Conservation (phyloP, 1,139 yeast species). For the Magnusiomyces sp. region DNA sequence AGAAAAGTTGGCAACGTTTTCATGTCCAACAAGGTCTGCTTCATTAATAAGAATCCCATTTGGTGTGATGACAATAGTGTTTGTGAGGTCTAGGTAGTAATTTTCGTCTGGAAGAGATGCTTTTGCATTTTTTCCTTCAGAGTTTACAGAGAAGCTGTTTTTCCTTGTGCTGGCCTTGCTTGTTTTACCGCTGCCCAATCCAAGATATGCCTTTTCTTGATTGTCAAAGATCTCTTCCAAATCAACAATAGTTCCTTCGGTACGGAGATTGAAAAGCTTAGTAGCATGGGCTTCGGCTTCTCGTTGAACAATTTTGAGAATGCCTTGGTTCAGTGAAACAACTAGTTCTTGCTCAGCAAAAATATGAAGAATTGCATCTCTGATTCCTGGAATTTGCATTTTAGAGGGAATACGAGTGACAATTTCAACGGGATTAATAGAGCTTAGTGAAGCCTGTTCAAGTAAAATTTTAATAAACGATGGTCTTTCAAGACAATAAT, state of each 20-base stretch:
- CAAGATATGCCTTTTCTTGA: slow-evolving; percentile 1
- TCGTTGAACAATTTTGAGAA: slow-evolving; percentile 52
- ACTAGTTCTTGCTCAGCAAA: slow-evolving; percentile 58
- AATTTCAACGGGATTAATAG: slow-evolving; percentile 62
- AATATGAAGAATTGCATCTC: slow-evolving; percentile 52
- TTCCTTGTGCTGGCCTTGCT: slow-evolving; percentile 1
- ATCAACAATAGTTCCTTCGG: slow-evolving; percentile 40
- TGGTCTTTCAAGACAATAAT: slow-evolving; percentile 65
- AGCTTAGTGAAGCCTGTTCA: slow-evolving; percentile 40
- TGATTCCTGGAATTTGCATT: slow-evolving; percentile 58
- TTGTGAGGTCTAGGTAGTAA: slow-evolving; percentile 14
- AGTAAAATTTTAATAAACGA: slow-evolving; percentile 65
- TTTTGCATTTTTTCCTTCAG: slow-evolving; percentile 16
- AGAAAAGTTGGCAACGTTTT: slow-evolving; percentile 17
- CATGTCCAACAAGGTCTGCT: slow-evolving; percentile 26
- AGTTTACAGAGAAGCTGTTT: slow-evolving; percentile 10
- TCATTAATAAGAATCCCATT: slow-evolving; percentile 25
- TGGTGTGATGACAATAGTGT: slow-evolving; percentile 17
- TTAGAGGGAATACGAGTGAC: slow-evolving; percentile 55
- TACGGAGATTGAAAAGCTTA: slow-evolving; percentile 33
- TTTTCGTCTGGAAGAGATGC: slow-evolving; percentile 9
- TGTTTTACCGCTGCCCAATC: slow-evolving; percentile 13
- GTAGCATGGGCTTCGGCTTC: slow-evolving; percentile 45
- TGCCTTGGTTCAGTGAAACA: slow-evolving; percentile 47
- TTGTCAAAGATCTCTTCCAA: slow-evolving; percentile 17